A percentile compares a stretch with the other conserved stretches of the same genome.
phyloP scores from a whole-genome alignment of 2,329 filamentous ascomycete genomes.

The Penicillium sp. region DNA sequence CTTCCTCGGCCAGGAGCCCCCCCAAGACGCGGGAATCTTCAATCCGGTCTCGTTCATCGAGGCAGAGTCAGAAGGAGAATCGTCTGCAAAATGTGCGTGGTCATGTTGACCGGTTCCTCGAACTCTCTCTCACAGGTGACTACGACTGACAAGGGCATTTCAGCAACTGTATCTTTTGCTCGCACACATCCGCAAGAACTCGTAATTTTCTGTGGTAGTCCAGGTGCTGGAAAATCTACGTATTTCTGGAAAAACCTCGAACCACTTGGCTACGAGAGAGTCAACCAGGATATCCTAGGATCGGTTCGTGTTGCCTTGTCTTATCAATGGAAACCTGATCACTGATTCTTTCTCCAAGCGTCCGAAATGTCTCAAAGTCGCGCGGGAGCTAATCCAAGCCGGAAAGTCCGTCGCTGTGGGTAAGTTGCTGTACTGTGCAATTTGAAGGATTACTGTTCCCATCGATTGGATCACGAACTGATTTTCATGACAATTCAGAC shows the following conservation, averaged over 20 bases:
- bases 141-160: not conserved
- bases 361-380: slow-evolving; percentile 63
- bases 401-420: slow-evolving; percentile 70
- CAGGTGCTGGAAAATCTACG: slow-evolving; percentile 85
- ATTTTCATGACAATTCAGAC: slow-evolving; percentile 51
- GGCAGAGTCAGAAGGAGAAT: not conserved
- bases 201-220: slow-evolving; percentile 80
- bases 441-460: not conserved
- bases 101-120: not conserved
- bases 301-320: slow-evolving; percentile 40
- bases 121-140: not conserved
- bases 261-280: slow-evolving; percentile 70
- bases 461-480: not conserved
- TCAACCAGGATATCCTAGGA: slow-evolving; percentile 89
- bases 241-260: slow-evolving; percentile 76
- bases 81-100: not conserved
- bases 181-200: slow-evolving; percentile 66
- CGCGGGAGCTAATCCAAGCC: slow-evolving; percentile 57
- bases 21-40: slow-evolving; percentile 64
- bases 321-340: too few relatives aligned
- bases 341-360: slow-evolving; percentile 35
- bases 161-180: slow-evolving; percentile 36
- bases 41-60: slow-evolving; percentile 57
- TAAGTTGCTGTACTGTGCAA: slow-evolving; percentile 41
- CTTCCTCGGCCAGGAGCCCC: slow-evolving; percentile 64